Evolutionary conservation across 176 grass and related monocot genomes (phyloP).

Genomic region (Carex kokanica): DNA sequence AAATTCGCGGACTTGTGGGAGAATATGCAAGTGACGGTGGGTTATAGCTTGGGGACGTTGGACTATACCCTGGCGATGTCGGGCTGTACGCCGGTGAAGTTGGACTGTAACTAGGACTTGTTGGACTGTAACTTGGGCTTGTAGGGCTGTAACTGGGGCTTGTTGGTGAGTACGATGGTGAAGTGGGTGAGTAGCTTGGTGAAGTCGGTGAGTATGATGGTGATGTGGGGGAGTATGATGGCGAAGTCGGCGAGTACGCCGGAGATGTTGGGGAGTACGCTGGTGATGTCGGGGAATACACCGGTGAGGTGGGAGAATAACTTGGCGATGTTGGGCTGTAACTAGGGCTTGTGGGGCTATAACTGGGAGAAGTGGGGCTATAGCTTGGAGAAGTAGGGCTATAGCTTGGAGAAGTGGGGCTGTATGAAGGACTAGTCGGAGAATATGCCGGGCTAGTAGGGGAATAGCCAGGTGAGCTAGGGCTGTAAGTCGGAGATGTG

Average conservation of each 20-base stretch:
- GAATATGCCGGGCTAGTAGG: slow-evolving; percentile 81
- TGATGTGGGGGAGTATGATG: slow-evolving; percentile 23
- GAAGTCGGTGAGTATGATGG: slow-evolving; percentile 20
- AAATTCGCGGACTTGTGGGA: slow-evolving; percentile 13
- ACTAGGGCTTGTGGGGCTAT: slow-evolving; percentile 34
- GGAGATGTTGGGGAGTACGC: slow-evolving; percentile 11
- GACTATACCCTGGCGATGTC: slow-evolving; percentile 25
- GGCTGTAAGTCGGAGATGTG: slow-evolving; percentile 48
- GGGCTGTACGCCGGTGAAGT: slow-evolving; percentile 24
- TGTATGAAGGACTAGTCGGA: slow-evolving; percentile 75
- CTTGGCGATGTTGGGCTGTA: slow-evolving; percentile 59
- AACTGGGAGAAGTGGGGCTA: slow-evolving; percentile 80
- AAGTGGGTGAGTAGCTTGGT: slow-evolving; percentile 23
- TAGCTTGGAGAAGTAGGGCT: slow-evolving; percentile 82
- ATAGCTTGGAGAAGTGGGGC: slow-evolving; percentile 77
- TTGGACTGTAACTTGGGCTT: slow-evolving; percentile 46
- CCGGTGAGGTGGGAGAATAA: slow-evolving; percentile 39
- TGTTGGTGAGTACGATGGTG: slow-evolving; percentile 20
- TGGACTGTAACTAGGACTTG: slow-evolving; percentile 17
- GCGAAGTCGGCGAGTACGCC: slow-evolving; percentile 9
- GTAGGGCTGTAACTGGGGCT: slow-evolving; percentile 39
- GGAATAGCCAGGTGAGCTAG: slow-evolving; percentile 77
- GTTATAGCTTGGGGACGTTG: slow-evolving; percentile 21
- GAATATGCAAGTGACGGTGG: slow-evolving; percentile 22
- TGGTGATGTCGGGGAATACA: slow-evolving; percentile 3